Conservation (phyloP, 1,284 basidiomycete genomes). For the Tranzscheliella williamsii region DNA sequence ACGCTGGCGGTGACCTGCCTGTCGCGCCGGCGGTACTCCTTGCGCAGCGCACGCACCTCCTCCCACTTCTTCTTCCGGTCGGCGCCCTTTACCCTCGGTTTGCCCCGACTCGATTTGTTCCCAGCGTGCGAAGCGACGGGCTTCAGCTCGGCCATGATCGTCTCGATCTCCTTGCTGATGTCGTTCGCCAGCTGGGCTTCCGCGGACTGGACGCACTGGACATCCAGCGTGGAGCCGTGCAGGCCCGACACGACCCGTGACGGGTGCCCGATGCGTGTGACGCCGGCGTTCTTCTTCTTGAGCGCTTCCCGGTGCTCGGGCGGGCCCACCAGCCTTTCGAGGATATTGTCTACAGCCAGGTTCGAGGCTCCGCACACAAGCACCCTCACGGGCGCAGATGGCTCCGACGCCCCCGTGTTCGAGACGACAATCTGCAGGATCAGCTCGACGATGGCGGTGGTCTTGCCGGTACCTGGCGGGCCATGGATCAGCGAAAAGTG, state of each 20-base stretch:
- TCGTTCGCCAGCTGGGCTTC: conserved; percentile 52
- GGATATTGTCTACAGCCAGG: conserved; percentile 71
- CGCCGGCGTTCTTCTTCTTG: conserved; percentile 23
- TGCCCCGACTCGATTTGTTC: conserved; percentile 48
- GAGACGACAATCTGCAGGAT: conserved; percentile 54
- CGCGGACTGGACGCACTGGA: conserved; percentile 68
- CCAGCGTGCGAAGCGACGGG: conserved; percentile 28
- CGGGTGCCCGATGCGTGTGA: conserved; percentile 67
- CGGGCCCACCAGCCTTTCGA: conserved; percentile 48
- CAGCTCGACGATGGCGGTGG: conserved; percentile 63
- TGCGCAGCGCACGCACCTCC: conserved; percentile 83
- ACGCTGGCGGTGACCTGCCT: conserved; percentile 79
- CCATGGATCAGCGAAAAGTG: conserved; percentile 94
- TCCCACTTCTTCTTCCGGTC: conserved; percentile 89
- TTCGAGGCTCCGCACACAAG: conserved; percentile 90
- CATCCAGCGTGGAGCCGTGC: conserved; percentile 81
- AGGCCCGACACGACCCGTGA: conserved; percentile 83
- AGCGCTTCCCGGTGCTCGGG: conserved; percentile 37
- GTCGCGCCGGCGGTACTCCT: conserved; percentile 90
- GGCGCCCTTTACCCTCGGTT: conserved; percentile 69
- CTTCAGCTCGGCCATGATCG: conserved; percentile 26
- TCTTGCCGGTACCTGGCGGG: conserved; percentile 71
- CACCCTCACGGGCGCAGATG: conserved; percentile 62
- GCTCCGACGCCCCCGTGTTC: conserved; percentile 18
- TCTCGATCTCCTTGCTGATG: conserved; percentile 43